These are phyloP conservation scores for Ceratocystis harringtonii DNA, from an alignment of 2,329 filamentous ascomycete genomes.

Conservation along the genomic window DNA sequence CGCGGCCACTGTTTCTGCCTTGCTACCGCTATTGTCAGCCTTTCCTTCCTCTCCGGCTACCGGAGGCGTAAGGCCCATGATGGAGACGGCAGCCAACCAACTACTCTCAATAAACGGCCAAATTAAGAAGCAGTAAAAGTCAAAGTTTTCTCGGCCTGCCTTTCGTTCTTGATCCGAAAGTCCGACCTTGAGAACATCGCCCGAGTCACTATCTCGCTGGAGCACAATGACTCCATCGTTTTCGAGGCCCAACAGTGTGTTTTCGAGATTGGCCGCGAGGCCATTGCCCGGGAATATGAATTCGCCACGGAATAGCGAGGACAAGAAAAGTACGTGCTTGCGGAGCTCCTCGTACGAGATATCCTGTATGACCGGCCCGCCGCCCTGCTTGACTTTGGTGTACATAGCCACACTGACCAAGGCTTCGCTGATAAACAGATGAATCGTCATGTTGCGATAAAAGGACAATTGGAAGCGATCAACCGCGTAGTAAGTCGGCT, in stretches of 20 bases:
- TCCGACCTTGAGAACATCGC: constrained; percentile 50
- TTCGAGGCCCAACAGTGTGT: constrained; percentile 63
- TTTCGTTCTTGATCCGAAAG: constrained; percentile 61
- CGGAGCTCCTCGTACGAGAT: constrained; percentile 60
- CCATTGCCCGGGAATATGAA: constrained; percentile 93
- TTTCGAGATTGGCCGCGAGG: constrained; percentile 62
- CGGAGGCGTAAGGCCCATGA: constrained; percentile 75
- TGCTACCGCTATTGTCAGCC: not conserved
- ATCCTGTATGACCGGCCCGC: constrained; percentile 65
- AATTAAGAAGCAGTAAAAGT: constrained; percentile 97
- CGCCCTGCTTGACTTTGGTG: constrained; percentile 75
- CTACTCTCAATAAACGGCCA: constrained; percentile 95
- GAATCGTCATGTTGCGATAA: constrained; percentile 98
- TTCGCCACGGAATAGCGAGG: constrained; percentile 83
- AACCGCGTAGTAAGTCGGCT: constrained; percentile 87
- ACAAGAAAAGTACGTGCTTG: constrained; percentile 76
- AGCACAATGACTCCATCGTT: constrained; percentile 62
- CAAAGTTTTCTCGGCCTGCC: constrained; percentile 80
- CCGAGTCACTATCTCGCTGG: constrained; percentile 18
- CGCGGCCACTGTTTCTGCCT: not conserved
- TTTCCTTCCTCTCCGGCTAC: constrained; percentile 21
- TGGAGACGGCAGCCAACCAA: constrained; percentile 78
- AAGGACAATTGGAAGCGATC: constrained; percentile 95
- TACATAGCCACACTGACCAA: constrained; percentile 86
- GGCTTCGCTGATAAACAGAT: constrained; percentile 88